Percentiles rank a stretch among this genome's conserved stretches.
These are phyloP conservation scores for Vigna trinervia DNA, from an alignment of 306 rosid genomes.

Conservation along the genomic window DNA sequence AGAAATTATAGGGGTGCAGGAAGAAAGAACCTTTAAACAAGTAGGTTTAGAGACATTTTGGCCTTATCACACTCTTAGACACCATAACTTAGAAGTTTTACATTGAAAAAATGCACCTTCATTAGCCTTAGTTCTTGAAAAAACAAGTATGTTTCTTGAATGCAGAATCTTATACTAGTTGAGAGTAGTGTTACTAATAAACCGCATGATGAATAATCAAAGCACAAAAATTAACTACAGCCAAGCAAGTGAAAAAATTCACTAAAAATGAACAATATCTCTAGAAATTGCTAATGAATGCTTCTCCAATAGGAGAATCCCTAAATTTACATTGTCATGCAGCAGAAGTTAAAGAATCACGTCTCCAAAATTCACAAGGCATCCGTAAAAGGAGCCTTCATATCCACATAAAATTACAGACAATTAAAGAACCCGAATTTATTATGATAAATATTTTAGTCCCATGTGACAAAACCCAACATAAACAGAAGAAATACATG, in stretches of 20 bases:
- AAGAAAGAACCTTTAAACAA: no score
- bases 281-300: conserved; percentile 12
- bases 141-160: no score
- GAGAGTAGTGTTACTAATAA: not conserved
- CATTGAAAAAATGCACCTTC: no score
- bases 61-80: no score
- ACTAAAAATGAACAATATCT: not conserved
- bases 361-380: conserved; percentile 18
- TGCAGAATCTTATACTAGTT: not conserved
- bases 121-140: not conserved
- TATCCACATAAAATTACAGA: conserved; percentile 20
- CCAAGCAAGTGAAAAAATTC: conserved; percentile 1
- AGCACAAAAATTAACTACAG: conserved; percentile 3
- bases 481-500: conserved; percentile 17
- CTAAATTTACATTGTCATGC: conserved; percentile 25
- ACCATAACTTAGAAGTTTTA: no score
- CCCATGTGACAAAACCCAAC: conserved; percentile 12
- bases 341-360: conserved; percentile 16
- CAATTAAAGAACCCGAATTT: conserved; percentile 13
- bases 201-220: not conserved
- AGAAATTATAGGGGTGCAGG: no score
- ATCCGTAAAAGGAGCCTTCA: not conserved
- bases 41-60: no score
- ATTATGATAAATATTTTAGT: not conserved
- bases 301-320: not conserved